Percentiles rank a stretch among this genome's conserved stretches.
Evolutionary conservation across 257 asterid species (phyloP).

Genomic region (Jacaranda copaia): DNA sequence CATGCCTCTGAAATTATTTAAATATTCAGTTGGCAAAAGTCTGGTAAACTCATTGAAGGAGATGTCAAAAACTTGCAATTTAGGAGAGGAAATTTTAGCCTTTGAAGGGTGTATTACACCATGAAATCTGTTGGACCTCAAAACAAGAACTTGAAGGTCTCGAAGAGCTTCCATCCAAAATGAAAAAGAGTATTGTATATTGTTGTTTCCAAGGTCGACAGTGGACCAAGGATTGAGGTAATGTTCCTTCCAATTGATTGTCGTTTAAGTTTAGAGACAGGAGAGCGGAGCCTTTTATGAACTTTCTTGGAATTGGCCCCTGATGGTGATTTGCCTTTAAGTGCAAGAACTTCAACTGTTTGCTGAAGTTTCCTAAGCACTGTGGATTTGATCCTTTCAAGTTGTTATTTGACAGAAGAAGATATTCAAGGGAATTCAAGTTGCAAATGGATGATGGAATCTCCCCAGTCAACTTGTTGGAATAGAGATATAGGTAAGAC

Average conservation of each 20-base stretch:
- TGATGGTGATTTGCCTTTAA: neutral
- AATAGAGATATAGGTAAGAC: neutral
- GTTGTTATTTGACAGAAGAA: neutral
- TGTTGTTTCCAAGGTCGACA: conserved; percentile 43
- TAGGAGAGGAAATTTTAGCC: conserved; percentile 14
- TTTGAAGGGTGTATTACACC: conserved; percentile 25
- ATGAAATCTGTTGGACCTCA: conserved; percentile 34
- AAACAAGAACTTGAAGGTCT: conserved; percentile 37
- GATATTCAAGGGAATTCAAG: neutral
- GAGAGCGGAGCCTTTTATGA: neutral
- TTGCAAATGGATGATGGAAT: conserved; percentile 46
- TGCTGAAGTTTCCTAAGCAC: conserved; percentile 28
- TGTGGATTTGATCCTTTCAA: conserved; percentile 28
- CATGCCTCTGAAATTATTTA: neutral
- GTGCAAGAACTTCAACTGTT: neutral
- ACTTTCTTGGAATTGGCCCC: conserved; percentile 24
- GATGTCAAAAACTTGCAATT: conserved; percentile 29
- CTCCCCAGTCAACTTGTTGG: conserved; percentile 54
- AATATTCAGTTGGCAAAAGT: conserved; percentile 17
- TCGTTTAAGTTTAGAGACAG: conserved; percentile 12
- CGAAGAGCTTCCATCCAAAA: conserved; percentile 34
- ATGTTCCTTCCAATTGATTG: conserved; percentile 18
- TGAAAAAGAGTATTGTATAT: conserved; percentile 34
- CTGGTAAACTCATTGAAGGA: conserved; percentile 38
- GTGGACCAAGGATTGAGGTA: conserved; percentile 24